Base-by-base conservation (phyloP, 1,284 basidiomycete species). In the Malassezia sp. region DNA sequence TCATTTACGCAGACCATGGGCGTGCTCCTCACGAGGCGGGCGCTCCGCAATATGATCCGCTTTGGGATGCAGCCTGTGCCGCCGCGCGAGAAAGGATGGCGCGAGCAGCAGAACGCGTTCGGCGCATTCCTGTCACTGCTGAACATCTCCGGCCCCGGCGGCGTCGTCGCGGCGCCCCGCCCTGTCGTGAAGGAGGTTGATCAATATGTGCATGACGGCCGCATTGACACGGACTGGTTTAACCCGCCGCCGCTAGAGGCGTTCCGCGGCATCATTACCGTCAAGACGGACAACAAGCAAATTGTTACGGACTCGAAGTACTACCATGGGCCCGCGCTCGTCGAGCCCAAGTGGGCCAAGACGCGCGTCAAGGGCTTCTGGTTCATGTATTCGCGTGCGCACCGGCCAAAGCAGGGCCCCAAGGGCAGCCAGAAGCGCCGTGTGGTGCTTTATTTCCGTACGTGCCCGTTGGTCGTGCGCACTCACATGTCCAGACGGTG, bases 381-480 rank as follows among this genome's bases (percentile, higher is more conserved):
- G 65, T 68, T 63, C 53, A 63, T 64, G 39, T 53, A 57, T 47
- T 49, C 54, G 33, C 45, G 50, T 38, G 42, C 9, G 15, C 54
- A 18, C 20, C 18, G 36, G 35, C 49, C 54, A 7, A 21, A 27
- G 8, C 29, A 51, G 34, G 52, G 54, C 43, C 31, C 36, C 17
- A 15, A 10, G 22, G 37, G 44, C 8, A 29, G 17, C 20, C 53
- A 44, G 22, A 51, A 24, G 23, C 29, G 54, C 3, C 56, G 55
- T 3, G 64, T 68, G 26, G 31, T 65, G n/a, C 54, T 64, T 39
- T 68, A 63, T 57, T 64, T 67, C 59, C 63, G n/a, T n/a, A n/a
- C n/a, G n/a, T n/a, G n/a, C n/a, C n/a, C n/a, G n/a, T n/a, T n/a
- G n/a, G n/a, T n/a, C n/a, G n/a, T n/a, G n/a, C n/a, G n/a, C n/a